Percentiles rank a stretch among this genome's conserved stretches.
phyloP scores from a whole-genome alignment of 208 protist species.

The Balamuthia mandrillaris region DNA sequence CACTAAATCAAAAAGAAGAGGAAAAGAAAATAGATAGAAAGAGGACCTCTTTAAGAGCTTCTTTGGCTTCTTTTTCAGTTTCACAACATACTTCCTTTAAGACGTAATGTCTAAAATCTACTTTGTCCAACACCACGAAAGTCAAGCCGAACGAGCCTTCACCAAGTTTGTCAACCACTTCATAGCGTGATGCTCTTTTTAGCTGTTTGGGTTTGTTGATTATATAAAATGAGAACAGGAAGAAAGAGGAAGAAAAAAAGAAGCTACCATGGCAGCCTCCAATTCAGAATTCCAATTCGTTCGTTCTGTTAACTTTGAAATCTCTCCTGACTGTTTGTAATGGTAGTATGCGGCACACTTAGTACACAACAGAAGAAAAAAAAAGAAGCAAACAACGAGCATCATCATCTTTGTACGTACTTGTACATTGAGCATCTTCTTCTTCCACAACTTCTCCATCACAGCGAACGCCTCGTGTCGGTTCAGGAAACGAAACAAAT shows the following conservation, averaged over 20 bases:
- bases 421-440: not conserved
- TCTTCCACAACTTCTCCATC: not conserved
- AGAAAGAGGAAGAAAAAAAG: not conserved
- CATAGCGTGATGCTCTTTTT: not conserved
- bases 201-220: not conserved
- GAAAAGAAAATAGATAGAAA: not conserved
- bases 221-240: not conserved
- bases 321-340: not conserved
- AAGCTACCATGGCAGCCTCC: not conserved
- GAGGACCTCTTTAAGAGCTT: not conserved
- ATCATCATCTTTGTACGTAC: no score
- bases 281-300: not conserved
- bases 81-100: not conserved
- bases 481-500: conserved; percentile 5
- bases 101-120: not conserved
- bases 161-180: not conserved
- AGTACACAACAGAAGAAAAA: no score
- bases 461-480: not conserved
- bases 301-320: not conserved
- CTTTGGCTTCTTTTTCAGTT: not conserved
- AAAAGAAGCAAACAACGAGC: no score
- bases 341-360: no score
- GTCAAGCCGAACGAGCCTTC: not conserved
- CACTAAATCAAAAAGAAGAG: not conserved
- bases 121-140: not conserved